phyloP scores from a whole-genome alignment of 257 asterid genomes.

The Gentiana dahurica region DNA sequence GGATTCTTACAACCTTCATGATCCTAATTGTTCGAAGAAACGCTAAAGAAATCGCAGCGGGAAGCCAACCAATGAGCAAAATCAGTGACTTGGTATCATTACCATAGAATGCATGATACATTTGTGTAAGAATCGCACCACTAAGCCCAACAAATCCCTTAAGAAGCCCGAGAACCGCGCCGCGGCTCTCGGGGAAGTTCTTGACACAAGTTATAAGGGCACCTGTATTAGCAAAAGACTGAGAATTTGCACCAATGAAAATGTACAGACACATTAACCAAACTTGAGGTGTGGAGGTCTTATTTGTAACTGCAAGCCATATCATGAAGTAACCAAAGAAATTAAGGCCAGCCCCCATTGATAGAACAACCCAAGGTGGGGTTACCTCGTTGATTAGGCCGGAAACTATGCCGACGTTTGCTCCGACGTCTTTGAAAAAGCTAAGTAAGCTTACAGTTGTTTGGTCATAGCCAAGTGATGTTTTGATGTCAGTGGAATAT shows the following conservation, averaged over 20 bases:
- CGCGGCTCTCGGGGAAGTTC: slow-evolving; percentile 18
- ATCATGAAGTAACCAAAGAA: slow-evolving; percentile 20
- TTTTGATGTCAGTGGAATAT: slow-evolving; percentile 10
- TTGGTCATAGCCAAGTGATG: slow-evolving; percentile 14
- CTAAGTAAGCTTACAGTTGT: slow-evolving; percentile 13
- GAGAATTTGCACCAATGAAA: slow-evolving; percentile 17
- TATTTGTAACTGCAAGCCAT: slow-evolving; percentile 14
- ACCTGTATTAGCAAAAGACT: slow-evolving; percentile 15
- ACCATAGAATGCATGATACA: slow-evolving; percentile 12
- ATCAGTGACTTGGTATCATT: neutral
- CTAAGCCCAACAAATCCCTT: slow-evolving; percentile 19
- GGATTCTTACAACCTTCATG: no score
- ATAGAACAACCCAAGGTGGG: slow-evolving; percentile 15
- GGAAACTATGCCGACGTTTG: slow-evolving; percentile 14
- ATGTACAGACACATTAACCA: slow-evolving; percentile 18
- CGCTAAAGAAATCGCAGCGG: no score
- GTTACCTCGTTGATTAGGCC: slow-evolving; percentile 16
- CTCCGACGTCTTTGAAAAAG: slow-evolving; percentile 19
- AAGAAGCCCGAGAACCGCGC: slow-evolving; percentile 13
- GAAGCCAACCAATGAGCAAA: no score
- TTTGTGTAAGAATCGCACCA: slow-evolving; percentile 15
- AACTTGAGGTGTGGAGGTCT: slow-evolving; percentile 1
- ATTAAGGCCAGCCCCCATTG: slow-evolving; percentile 11
- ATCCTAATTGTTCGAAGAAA: no score
- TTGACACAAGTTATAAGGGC: slow-evolving; percentile 13